Conservation (phyloP, 2,329 filamentous ascomycete genomes). For the Hypoxylon sp. region DNA sequence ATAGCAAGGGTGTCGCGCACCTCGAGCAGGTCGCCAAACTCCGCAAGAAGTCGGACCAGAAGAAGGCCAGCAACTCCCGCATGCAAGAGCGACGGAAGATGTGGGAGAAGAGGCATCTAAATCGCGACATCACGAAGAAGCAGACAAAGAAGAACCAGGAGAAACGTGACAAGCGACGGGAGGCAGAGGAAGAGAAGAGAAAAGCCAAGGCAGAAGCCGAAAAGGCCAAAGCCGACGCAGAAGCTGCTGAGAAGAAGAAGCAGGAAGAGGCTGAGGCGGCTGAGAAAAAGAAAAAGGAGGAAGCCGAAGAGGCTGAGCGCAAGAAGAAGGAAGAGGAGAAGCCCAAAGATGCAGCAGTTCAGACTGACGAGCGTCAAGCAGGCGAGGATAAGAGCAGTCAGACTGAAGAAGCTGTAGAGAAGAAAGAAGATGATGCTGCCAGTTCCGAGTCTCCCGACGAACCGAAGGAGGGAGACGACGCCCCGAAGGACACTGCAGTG, state of each 20-base stretch:
- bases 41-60: constrained; percentile 64
- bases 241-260: constrained; percentile 49
- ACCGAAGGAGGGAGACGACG: constrained; percentile 30
- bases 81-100: constrained; percentile 63
- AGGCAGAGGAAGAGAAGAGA: constrained; percentile 57
- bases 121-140: constrained; percentile 57
- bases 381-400: constrained; percentile 51
- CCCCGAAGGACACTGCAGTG: constrained; percentile 25
- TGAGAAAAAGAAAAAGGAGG: constrained; percentile 42
- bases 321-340: constrained; percentile 50
- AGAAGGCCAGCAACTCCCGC: constrained; percentile 65
- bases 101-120: constrained; percentile 65
- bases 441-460: constrained; percentile 39
- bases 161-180: constrained; percentile 55
- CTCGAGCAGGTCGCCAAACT: constrained; percentile 66
- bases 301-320: constrained; percentile 48
- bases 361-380: constrained; percentile 51
- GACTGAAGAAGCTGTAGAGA: constrained; percentile 40
- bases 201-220: constrained; percentile 58
- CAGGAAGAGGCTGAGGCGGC: constrained; percentile 52
- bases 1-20: constrained; percentile 69
- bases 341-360: constrained; percentile 52
- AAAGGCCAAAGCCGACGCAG: constrained; percentile 57
- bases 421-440: constrained; percentile 39
- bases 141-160: constrained; percentile 60